Evolutionary conservation across 805 yeast genomes (phyloP), one percentile per base, ranked within the genome.

Genomic region (Zygoascus bituminiphila): DNA sequence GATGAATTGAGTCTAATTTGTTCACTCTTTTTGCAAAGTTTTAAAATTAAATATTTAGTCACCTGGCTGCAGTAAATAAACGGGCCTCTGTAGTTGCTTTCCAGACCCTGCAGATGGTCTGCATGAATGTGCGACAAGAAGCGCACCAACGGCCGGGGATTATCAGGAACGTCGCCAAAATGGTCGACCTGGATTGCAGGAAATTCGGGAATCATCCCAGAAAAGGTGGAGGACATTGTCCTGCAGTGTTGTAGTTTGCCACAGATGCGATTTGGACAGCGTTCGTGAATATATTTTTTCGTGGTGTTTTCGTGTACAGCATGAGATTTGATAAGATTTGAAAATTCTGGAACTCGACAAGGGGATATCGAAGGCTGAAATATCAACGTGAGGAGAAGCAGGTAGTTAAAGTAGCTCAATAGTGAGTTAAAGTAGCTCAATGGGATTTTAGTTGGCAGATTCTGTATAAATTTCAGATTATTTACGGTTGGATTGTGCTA

Each of bases 41-140:
- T 46, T n/a, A 51, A 26, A 8, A 51, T 35, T 20, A 51, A 44
- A 5, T 55, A 53, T 17, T 64, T 61, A 0, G 81, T 76, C 2
- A 69, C 62, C 6, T 60, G 56, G 4, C 78, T 68, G 59, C 82
- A 77, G 55, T 75, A 75, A 1, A 78, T 71, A 4, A 52, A 53
- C 6, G 73, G 70, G 1, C 71, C 68, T 40, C 68, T 62, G 48
- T 67, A 64, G n/a, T 61, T 55, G 39, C 67, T 60, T 1, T 66
- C 66, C 12, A 79, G 59, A 0, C 84, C 84, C 0, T 51, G 58
- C 42, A 78, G 57, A 56, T 78, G 84, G 53, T 79, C 84, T 1
- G 72, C 57, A 58, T 79, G 84, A 46, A 70, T 67, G 54, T 79
- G 84, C 0, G 82, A 71, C 7, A 79, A 66, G 7, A 72, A 60